These are phyloP conservation scores for Fusarium floridanum DNA, from an alignment of 2,329 filamentous ascomycete species.

Conservation along the genomic window DNA sequence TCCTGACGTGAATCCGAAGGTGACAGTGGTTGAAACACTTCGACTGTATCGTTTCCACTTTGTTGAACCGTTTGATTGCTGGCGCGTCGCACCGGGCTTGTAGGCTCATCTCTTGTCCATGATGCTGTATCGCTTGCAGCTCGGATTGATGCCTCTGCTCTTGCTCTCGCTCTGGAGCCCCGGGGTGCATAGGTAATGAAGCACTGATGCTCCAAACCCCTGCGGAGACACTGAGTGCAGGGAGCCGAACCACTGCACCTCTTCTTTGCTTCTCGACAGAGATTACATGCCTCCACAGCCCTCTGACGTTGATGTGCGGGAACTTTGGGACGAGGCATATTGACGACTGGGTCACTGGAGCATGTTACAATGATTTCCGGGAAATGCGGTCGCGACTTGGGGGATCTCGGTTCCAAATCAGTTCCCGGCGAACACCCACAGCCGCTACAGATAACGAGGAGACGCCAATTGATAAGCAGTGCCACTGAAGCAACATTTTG, in stretches of 20 bases:
- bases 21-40: slow-evolving; percentile 45
- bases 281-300: slow-evolving; percentile 61
- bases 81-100: slow-evolving; percentile 4
- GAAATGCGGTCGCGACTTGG: background rate
- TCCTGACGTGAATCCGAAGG: slow-evolving; percentile 49
- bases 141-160: slow-evolving; percentile 23
- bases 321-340: slow-evolving; percentile 66
- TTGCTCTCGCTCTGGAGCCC: slow-evolving; percentile 40
- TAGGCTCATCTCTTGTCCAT: background rate
- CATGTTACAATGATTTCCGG: background rate
- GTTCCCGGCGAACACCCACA: background rate
- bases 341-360: background rate
- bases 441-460: background rate
- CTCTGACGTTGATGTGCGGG: slow-evolving; percentile 62
- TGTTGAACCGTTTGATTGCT: slow-evolving; percentile 3
- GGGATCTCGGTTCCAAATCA: background rate
- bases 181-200: slow-evolving; percentile 51
- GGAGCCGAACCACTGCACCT: slow-evolving; percentile 63
- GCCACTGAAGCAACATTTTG: slow-evolving; percentile 3
- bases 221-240: slow-evolving; percentile 60
- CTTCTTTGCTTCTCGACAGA: slow-evolving; percentile 64
- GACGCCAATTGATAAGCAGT: slow-evolving; percentile 3
- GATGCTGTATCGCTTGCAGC: background rate
- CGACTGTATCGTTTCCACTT: slow-evolving; percentile 14
- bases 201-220: slow-evolving; percentile 56